Base-by-base conservation (phyloP, 169 alveolate species). In the Plasmodium coatneyi region DNA sequence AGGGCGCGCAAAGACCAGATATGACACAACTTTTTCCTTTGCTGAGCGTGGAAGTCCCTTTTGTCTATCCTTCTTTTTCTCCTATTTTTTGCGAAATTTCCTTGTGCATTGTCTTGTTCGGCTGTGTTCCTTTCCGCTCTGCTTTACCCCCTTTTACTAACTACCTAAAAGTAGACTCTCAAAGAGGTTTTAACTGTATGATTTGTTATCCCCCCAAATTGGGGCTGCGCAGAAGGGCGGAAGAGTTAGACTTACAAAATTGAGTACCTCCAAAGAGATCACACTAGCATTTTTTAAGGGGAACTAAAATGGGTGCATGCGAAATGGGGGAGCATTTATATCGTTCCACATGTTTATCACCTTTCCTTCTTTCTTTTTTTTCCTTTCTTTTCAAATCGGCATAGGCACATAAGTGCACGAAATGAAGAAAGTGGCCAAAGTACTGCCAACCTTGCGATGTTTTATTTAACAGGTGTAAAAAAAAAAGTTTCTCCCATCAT, bases 351-450 rank as follows among this genome's bases (percentile, higher is more conserved):
- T 49, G 60, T 49, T 41, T 41, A 12, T 22, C 30, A 22, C 74
- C 74, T 10, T n/a, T 79, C 16, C 16, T n/a, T 7, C 22, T 39
- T 80, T 80, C 25, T 80, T 80, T 80, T 22, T 22, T 12, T n/a
- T 25, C 19, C 9, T 70, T 56, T 34, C 14, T 28, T 52, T 82
- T 71, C 19, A 39, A 83, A 70, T 46, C 34, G 39, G 46, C 39
- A 34, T 39, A 52, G 71, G 92, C 92, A 83, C 92, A 83, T 39
- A 54, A 70, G 32, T 83, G 92, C 83, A 83, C 83, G 52, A 22
- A 43, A 41, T 83, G 74, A 83, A 83, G 19, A 1, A 80, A 30
- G 30, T 41, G 46, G 36, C 25, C 25, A 41, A 82, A 54, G 10
- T 25, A 32, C 36, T 25, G 1, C 49, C 76, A 71, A 32, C 72